These are phyloP conservation scores for Auriculariales sp. DNA, from an alignment of 768 basidiomycete species.

Conservation along the genomic window DNA sequence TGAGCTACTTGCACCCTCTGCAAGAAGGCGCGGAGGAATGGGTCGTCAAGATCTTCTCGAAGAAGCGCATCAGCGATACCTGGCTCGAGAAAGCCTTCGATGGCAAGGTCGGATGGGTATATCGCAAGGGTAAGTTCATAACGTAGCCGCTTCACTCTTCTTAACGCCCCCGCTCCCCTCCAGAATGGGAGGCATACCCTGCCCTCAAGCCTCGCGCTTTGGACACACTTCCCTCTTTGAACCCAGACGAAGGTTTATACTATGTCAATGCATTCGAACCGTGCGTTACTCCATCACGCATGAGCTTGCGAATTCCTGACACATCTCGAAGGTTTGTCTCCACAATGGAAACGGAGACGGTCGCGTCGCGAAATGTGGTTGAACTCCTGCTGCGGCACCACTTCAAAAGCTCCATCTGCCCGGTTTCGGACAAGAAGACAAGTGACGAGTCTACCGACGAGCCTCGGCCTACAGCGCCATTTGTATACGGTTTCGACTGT, in stretches of 20 bases:
- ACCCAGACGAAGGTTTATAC: conserved; percentile 65
- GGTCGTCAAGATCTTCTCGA: conserved; percentile 82
- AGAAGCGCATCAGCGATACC: conserved; percentile 44
- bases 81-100: conserved; percentile 55
- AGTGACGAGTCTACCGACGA: not conserved
- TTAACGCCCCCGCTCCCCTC: conserved; percentile 3
- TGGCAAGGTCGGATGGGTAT: conserved; percentile 62
- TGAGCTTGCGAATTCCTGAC: conserved; percentile 2
- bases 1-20: conserved; percentile 65
- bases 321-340: conserved; percentile 49
- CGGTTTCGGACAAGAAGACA: not conserved
- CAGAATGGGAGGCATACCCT: conserved; percentile 72
- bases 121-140: conserved; percentile 44
- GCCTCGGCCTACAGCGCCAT: not conserved
- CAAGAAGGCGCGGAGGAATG: conserved; percentile 30
- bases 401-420: conserved; percentile 57
- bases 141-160: not conserved
- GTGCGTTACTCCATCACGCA: conserved; percentile 23
- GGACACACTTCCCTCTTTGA: conserved; percentile 56
- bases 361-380: conserved; percentile 70
- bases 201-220: conserved; percentile 42
- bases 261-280: conserved; percentile 91
- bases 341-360: conserved; percentile 89
- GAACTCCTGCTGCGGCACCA: conserved; percentile 64
- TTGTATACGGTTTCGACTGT: not conserved